phyloP scores from a whole-genome alignment of 2,329 filamentous ascomycete genomes.

The Penicillium italicum region DNA sequence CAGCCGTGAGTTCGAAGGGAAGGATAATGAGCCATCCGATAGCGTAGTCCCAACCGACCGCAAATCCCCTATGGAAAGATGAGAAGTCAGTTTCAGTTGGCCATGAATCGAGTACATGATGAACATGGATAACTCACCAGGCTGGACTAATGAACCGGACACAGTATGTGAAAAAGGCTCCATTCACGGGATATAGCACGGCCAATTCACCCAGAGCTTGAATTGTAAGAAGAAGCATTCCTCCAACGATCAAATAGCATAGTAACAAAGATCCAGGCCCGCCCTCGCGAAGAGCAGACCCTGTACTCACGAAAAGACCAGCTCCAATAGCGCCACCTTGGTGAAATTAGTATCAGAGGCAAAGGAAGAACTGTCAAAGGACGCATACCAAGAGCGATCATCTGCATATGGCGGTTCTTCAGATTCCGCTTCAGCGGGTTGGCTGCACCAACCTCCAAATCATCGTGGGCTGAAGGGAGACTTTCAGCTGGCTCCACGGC shows the following conservation, averaged over 20 bases:
- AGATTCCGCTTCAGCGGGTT: conserved; percentile 29
- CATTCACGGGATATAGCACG: conserved; percentile 60
- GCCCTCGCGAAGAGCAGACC: conserved; percentile 34
- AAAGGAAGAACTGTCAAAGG: not conserved
- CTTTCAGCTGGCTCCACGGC: conserved; percentile 6
- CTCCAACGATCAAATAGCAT: conserved; percentile 53
- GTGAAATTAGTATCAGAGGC: not conserved
- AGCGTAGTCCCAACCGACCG: conserved; percentile 59
- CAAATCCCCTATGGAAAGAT: conserved; percentile 38
- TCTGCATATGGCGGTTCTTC: conserved; percentile 38
- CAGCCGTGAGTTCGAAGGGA: conserved; percentile 69
- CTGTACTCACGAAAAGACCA: conserved; percentile 43
- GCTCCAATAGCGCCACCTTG: conserved; percentile 38
- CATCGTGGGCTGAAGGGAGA: not conserved
- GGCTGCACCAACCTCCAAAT: conserved; percentile 11
- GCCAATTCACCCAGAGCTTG: conserved; percentile 60
- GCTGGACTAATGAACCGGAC: conserved; percentile 60
- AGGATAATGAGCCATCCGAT: conserved; percentile 79
- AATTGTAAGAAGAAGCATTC: conserved; percentile 57
- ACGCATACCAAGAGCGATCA: conserved; percentile 39
- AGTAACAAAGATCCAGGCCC: conserved; percentile 38
- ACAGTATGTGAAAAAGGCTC: conserved; percentile 61
- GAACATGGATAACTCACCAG: conserved; percentile 35
- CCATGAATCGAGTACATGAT: not conserved
- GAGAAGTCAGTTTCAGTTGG: not conserved